Evolutionary conservation across 1,284 basidiomycete genomes (phyloP), one percentile per base, ranked within the genome.

Genomic region (Lentinus polychrous): DNA sequence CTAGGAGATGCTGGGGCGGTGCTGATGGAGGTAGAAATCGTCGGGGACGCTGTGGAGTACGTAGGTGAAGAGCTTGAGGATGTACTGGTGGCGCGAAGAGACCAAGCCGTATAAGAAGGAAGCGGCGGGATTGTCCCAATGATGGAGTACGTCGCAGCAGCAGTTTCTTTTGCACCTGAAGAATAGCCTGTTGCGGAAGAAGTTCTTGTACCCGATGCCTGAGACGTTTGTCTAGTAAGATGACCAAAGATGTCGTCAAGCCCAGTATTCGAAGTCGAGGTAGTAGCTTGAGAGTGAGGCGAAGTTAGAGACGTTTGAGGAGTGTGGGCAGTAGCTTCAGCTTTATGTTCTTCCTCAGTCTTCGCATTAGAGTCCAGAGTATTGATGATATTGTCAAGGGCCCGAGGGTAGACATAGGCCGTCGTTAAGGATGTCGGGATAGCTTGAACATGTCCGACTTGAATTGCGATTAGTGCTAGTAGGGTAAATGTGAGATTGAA

Each of bases 111-210:
- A 14, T 27, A 12, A 6, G 48, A 41, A 7, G 51, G 48, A 8
- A 52, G 20, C 1, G 51, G 43, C 10, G 51, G 46, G 17, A 49
- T 24, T 14, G 49, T 42, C 8, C 45, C 51, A 22, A 50, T 52
- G 37, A 46, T 20, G 8, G 52, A 48, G 23, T 51, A 38, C 8
- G 45, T 48, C 4, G 32, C 18, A 23, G 51, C 15, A 22, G 20
- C 20, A 3, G 46, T 45, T 8, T n/a, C 14, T 11, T 7, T 27
- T 39, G 45, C 24, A 22, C 24, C 20, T 11, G 43, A 27, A 20
- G 41, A 18, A 35, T 24, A 20, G 2, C 7, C 22, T 4, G 33
- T 15, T 10, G 4, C 14, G 10, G 32, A n/a, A 4, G 35, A 36
- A 32, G 14, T 27, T 17, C 20, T 33, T 8, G 17, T 12, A 18